These are phyloP conservation scores for Blastobotrys ciferrii DNA, from an alignment of 1,139 yeast species.

Conservation along the genomic window DNA sequence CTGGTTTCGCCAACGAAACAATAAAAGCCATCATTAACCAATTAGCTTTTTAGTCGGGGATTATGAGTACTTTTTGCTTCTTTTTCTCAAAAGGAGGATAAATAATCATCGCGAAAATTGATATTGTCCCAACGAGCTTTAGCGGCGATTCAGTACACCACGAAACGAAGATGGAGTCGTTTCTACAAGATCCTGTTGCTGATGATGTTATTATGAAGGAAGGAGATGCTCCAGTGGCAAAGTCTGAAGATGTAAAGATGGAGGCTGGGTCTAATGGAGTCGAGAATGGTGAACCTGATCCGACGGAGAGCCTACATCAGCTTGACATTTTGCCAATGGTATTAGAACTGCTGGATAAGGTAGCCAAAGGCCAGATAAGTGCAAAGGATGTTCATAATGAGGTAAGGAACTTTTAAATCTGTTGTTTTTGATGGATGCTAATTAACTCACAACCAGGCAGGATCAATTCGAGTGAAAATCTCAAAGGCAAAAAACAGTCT, in stretches of 20 bases:
- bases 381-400: constrained; percentile 30
- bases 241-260: background rate
- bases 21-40: no score
- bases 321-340: constrained; percentile 29
- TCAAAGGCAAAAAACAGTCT: constrained; percentile 23
- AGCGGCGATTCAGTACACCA: no score
- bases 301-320: constrained; percentile 18
- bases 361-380: constrained; percentile 23
- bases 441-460: constrained; percentile 24
- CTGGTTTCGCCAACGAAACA: no score
- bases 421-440: background rate
- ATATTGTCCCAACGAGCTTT: background rate
- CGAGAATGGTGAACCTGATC: background rate
- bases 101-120: no score
- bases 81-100: no score
- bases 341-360: constrained; percentile 26
- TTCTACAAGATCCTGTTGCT: constrained; percentile 3
- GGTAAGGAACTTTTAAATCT: constrained; percentile 13
- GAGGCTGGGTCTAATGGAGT: background rate
- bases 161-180: background rate
- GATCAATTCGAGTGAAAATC: constrained; percentile 28
- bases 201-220: constrained; percentile 6
- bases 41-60: no score
- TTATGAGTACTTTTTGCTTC: no score
- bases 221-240: background rate